These are phyloP conservation scores for Trapa incisa DNA, from an alignment of 345 rosid genomes.

Conservation along the genomic window DNA sequence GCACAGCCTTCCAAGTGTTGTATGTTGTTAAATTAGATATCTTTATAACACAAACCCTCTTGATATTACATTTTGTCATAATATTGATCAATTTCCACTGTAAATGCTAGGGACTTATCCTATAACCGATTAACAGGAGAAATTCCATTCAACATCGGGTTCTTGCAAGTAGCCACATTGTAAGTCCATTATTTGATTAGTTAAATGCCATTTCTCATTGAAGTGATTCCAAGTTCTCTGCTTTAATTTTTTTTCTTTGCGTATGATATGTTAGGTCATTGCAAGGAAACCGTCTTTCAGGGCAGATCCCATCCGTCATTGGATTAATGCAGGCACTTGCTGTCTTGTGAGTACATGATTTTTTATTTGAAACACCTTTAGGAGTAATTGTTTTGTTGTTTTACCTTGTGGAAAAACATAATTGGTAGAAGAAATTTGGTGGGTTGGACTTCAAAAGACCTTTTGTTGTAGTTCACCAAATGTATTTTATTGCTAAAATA, in stretches of 20 bases:
- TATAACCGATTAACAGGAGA: conserved; percentile 79
- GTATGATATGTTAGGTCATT: conserved; percentile 44
- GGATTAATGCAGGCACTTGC: conserved; percentile 99
- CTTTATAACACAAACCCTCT: neutral
- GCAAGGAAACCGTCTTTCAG: conserved; percentile 79
- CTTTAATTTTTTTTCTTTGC: neutral
- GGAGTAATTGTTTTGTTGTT: neutral
- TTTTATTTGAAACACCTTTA: neutral
- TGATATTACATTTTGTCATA: neutral
- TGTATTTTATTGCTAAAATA: neutral
- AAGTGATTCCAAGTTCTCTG: neutral
- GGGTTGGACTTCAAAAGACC: neutral
- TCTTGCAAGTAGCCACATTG: conserved; percentile 97
- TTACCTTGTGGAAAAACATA: conserved; percentile 1
- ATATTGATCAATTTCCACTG: neutral
- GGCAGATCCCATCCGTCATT: conserved; percentile 84
- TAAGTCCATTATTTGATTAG: conserved; percentile 19
- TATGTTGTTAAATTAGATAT: conserved; percentile 34
- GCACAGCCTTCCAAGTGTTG: conserved; percentile 98
- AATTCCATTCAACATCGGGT: conserved; percentile 95
- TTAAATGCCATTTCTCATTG: neutral
- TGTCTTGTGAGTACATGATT: conserved; percentile 56
- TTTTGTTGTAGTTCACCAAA: neutral
- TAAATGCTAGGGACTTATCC: conserved; percentile 69
- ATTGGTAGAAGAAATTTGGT: neutral